Evolutionary conservation across 345 rosid genomes (phyloP), one percentile per base, ranked within the genome.

Genomic region (Aquilaria yunnanensis): DNA sequence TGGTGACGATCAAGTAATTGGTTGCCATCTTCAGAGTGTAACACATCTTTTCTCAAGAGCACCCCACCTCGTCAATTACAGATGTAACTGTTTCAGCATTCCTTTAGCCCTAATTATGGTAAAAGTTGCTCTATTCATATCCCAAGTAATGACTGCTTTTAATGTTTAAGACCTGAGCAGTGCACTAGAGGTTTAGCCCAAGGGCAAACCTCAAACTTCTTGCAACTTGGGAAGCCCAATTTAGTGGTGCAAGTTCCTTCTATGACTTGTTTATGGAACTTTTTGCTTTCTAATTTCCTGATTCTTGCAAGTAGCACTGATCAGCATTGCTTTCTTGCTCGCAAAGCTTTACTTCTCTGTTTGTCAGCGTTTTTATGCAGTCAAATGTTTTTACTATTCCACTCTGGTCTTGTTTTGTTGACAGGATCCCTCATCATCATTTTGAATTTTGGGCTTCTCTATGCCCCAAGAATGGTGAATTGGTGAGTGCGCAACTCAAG

Each of bases 361-460:
- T 16, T 16, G 23, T 16, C 23, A 16, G 23, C 23, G 23, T 16
- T 16, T 49, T 49, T 5, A 7, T 16, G 43, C 43, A 37, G 43
- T 37, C 43, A 4, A 16, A 37, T 37, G 43, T 37, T 37, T 37
- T 37, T 4, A 37, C 2, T 37, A 37, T 4, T 37, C 43, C 43
- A 37, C 8, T 5, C 43, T 37, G 8, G 7, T 37, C 43, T 37
- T 37, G 7, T 5, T 14, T 45, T 41, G 49, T 54, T 72, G 62
- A 57, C 80, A 93, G 97, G 87, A 83, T 59, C 78, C 79, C 68
- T 67, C 84, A 50, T 78, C 89, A 62, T 81, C 92, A 74, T 94
- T 62, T 66, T 94, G 71, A 90, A 88, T 76, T 90, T 94, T 75
- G 96, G 90, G 89, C 97, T 94, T 54, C 73, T 88, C 80, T 87